Evolutionary conservation across 164 flowering plant species (phyloP).

Genomic region (Houttuynia cordata): DNA sequence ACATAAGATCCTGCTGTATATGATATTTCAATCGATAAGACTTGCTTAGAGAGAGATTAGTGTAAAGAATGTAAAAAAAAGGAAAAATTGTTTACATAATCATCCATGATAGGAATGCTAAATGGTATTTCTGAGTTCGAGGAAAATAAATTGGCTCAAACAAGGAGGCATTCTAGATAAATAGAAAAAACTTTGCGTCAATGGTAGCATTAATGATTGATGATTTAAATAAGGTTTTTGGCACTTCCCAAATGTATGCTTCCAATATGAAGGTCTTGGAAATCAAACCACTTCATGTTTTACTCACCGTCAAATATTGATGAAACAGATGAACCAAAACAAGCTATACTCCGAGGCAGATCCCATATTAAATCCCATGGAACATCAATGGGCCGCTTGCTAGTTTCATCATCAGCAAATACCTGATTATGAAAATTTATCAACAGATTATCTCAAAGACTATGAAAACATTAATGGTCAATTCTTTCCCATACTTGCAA

Average conservation of each 20-base stretch:
- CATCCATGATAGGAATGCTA: too few relatives aligned
- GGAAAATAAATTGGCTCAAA: background rate
- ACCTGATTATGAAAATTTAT: slow-evolving; percentile 27
- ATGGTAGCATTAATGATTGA: background rate
- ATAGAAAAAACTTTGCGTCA: background rate
- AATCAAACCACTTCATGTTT: background rate
- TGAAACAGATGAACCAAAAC: slow-evolving; percentile 71
- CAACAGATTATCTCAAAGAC: too few relatives aligned
- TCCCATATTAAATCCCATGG: slow-evolving; percentile 74
- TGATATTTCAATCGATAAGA: too few relatives aligned
- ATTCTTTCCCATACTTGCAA: background rate
- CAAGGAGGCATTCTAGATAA: background rate
- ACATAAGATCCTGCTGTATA: too few relatives aligned
- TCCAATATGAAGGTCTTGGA: background rate
- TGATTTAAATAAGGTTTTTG: too few relatives aligned
- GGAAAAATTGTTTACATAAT: too few relatives aligned
- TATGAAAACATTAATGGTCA: background rate
- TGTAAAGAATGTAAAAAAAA: too few relatives aligned
- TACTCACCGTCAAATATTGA: slow-evolving; percentile 67
- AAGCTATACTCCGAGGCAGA: slow-evolving; percentile 60
- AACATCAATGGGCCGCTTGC: slow-evolving; percentile 68
- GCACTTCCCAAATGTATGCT: background rate
- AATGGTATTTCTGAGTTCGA: too few relatives aligned
- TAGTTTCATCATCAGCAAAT: slow-evolving; percentile 85
- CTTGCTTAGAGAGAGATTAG: too few relatives aligned